phyloP scores from a whole-genome alignment of 371 early-diverging fungal genomes.

The Lichtheimia corymbifera region DNA sequence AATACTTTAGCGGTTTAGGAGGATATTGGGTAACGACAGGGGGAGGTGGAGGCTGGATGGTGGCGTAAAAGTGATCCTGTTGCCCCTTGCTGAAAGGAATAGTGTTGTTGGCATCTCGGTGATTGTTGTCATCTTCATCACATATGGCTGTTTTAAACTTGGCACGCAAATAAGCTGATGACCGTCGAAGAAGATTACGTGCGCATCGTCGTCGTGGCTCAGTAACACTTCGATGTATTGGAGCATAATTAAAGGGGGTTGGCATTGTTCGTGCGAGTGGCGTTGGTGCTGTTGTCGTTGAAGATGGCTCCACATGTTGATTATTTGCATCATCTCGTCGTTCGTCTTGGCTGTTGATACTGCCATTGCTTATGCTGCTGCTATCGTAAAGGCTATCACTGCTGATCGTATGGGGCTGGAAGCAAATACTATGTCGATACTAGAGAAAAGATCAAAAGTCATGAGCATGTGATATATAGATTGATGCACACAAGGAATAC shows the following conservation, averaged over 20 bases:
- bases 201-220: slow-evolving; percentile 28
- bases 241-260: neutral
- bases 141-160: slow-evolving; percentile 14
- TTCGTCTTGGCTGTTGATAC: neutral
- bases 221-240: neutral
- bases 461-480: neutral
- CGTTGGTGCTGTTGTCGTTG: neutral
- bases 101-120: no score
- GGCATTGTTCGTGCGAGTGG: no score
- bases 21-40: slow-evolving; percentile 48
- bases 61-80: neutral
- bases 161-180: slow-evolving; percentile 45
- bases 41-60: slow-evolving; percentile 7
- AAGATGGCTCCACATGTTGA: neutral
- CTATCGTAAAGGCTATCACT: neutral
- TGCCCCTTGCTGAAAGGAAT: neutral
- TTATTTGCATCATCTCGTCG: neutral
- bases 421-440: slow-evolving; percentile 9
- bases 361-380: neutral
- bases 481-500: neutral
- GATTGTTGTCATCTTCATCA: neutral
- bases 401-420: slow-evolving; percentile 4
- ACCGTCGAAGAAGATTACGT: slow-evolving; percentile 41
- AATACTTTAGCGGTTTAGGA: slow-evolving; percentile 43
- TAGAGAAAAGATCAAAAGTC: neutral